phyloP scores from a whole-genome alignment of 1,139 yeast genomes.

The Sugiyamaella neomexicana region DNA sequence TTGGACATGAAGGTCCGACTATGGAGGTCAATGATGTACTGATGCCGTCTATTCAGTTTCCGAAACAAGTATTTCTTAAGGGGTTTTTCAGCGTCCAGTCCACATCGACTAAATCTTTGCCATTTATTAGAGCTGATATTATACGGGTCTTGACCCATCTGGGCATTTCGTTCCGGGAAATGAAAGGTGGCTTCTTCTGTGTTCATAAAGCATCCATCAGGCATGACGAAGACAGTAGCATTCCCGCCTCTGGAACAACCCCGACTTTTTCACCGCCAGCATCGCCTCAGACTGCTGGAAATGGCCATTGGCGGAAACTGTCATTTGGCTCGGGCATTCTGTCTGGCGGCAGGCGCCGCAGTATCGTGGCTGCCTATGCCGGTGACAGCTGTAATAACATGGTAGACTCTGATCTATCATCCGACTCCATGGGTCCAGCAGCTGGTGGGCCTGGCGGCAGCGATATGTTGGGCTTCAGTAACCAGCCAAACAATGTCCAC shows the following conservation, averaged over 20 bases:
- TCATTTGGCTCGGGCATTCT: slow-evolving; percentile 40
- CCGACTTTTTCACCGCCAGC: slow-evolving; percentile 24
- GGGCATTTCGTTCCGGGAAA: slow-evolving; percentile 84
- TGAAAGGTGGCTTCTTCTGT: slow-evolving; percentile 92
- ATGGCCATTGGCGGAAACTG: slow-evolving; percentile 40
- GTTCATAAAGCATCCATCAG: slow-evolving; percentile 55
- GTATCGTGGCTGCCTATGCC: slow-evolving; percentile 14
- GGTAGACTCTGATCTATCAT: slow-evolving; percentile 36
- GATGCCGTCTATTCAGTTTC: slow-evolving; percentile 94
- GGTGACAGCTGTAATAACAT: slow-evolving; percentile 33
- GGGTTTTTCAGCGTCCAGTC: slow-evolving; percentile 96
- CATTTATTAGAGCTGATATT: slow-evolving; percentile 82
- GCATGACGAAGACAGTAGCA: slow-evolving; percentile 20
- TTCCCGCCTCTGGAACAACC: not conserved
- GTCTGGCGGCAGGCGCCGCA: slow-evolving; percentile 29
- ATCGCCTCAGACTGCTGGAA: slow-evolving; percentile 24
- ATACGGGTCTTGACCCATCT: slow-evolving; percentile 73
- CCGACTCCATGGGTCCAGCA: slow-evolving; percentile 36
- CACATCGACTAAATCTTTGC: slow-evolving; percentile 88
- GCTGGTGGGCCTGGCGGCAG: slow-evolving; percentile 51
- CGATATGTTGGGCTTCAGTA: slow-evolving; percentile 50
- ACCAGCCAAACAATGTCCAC: slow-evolving; percentile 26
- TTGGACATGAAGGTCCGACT: slow-evolving; percentile 13
- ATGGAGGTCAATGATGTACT: slow-evolving; percentile 39
- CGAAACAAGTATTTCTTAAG: slow-evolving; percentile 85